Percentiles rank a stretch among this genome's conserved stretches.
Conservation (phyloP, 768 basidiomycete species). For the Boletus reticulatus region DNA sequence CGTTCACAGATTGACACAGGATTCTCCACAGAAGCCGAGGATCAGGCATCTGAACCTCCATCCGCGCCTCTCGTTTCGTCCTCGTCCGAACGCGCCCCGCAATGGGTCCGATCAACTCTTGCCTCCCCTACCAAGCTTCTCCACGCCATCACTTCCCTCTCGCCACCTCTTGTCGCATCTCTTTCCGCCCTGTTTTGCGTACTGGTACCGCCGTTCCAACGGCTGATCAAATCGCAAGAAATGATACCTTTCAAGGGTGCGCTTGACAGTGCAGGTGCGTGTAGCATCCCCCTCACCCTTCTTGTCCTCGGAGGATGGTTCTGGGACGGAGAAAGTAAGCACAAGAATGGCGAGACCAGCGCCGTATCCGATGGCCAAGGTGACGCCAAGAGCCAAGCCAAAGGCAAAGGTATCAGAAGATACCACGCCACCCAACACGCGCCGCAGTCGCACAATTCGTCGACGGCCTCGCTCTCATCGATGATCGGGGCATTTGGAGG, state of each 20-base stretch:
- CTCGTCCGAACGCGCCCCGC: not conserved
- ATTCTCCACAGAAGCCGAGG: conserved; percentile 16
- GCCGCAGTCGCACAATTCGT: conserved; percentile 6
- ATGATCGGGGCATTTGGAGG: conserved; percentile 20
- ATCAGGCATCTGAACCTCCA: not conserved
- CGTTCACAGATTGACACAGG: conserved; percentile 8
- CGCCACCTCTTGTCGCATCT: conserved; percentile 83
- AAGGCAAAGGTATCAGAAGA: conserved; percentile 9
- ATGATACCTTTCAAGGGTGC: conserved; percentile 69
- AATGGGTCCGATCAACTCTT: not conserved
- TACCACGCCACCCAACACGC: not conserved
- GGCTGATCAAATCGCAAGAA: conserved; percentile 54
- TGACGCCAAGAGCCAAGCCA: conserved; percentile 6
- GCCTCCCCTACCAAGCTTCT: not conserved
- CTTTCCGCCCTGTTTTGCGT: conserved; percentile 75
- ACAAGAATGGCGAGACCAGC: not conserved
- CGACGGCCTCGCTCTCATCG: conserved; percentile 19
- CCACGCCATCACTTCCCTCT: conserved; percentile 62
- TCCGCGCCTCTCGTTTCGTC: not conserved
- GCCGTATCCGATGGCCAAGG: not conserved
- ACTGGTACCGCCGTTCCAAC: conserved; percentile 72
- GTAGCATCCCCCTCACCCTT: conserved; percentile 85
- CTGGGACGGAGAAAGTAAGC: conserved; percentile 40
- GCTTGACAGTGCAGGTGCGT: conserved; percentile 63
- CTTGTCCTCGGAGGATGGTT: conserved; percentile 95